Base-by-base conservation (phyloP, 2,329 filamentous ascomycete species). In the Penicillium sp. region DNA sequence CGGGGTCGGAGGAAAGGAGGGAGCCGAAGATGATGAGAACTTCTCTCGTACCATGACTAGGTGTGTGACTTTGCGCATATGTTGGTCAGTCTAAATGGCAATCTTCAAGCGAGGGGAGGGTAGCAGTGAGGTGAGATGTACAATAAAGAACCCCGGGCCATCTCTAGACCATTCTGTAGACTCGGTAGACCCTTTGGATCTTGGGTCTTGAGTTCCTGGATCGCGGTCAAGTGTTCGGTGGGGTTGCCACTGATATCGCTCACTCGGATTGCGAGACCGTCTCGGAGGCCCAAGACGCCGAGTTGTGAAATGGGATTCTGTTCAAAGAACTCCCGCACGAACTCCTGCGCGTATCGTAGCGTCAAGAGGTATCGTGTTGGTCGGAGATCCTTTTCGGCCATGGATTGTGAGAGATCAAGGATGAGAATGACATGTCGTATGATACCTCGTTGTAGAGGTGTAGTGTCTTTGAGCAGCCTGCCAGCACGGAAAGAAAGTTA, bases 291-390 rank as follows among this genome's bases (percentile, higher is more conserved):
- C 42, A 99, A 82, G 33, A 99, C 89, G 26, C 91, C 93, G 59
- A 99, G 85, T 78, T 99, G 95, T 10, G 93, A 96, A 67, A 99
- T 98, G 11, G 95, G 95, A 71, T 99, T 99, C 78, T 99, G 95
- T 78, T 98, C 95, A 74, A 98, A 99, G 79, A 92, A 99, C 76
- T 97, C 94, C 61, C 89, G 85, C 52, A 98, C 90, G 76, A 98
- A 99, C 59, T 93, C 89, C 65, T 89, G 86, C 16, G 93, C 90
- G 77, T 93, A 96, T 65, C 88, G 88, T 71, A 97, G 84, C 55
- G 89, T 90, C 35, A 97, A 85, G 40, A 93, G 85, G 77, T 94
- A 93, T 62, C 94, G 87, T 46, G 89, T 97, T 6, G 95, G 95
- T 28, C 95, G 87, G 67, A 98, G 84, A 74, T 99, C 95, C 78